Base-by-base conservation (phyloP, 1,139 yeast species). In the Saccharomycopsis hybrid region DNA sequence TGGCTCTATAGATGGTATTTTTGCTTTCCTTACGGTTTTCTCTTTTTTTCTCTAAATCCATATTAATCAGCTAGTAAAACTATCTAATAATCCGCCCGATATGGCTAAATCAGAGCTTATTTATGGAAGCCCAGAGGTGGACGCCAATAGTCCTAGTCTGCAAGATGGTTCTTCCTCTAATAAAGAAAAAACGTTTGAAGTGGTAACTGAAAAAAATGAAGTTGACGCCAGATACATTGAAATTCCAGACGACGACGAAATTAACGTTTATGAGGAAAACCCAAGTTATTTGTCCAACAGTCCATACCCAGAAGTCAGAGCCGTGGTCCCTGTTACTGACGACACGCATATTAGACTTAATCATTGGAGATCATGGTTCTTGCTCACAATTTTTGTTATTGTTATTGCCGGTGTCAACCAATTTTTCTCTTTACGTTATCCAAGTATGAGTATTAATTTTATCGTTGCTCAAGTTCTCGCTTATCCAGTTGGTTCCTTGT, bases 241-340 rank as follows among this genome's bases (percentile, higher is more conserved):
- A 29, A 47, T 51, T 18, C 54, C 52, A 13, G 49, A 44, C 4
- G 51, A 44, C 30, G 51, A 48, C 28, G 43, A 24, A 5, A 33
- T 39, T n/a, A 40, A 28, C 18, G 41, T 43, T 24, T 48, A 44
- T 24, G 28, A 35, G 3, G 43, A 36, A n/a, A 37, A 51, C 32
- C 54, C 54, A 2, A 18, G 49, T 4, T 33, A 35, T 5, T 35
- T 51, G 25, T 41, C 46, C 27, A 48, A 48, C 47, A 77, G 82
- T 29, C 83, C 85, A 4, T 79, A 78, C 60, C 80, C 85, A 0
- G 87, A 82, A 61, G 87, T 81, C 37, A 71, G 87, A 58, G 85
- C 85, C 3, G 74, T 85, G 3, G 86, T 82, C 38, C 84, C 85
- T 2, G 72, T 79, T 37, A 65, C 69, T 31, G n/a, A n/a, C n/a